Evolutionary conservation across 805 yeast genomes (phyloP).

Genomic region (Myxozyma geophila): DNA sequence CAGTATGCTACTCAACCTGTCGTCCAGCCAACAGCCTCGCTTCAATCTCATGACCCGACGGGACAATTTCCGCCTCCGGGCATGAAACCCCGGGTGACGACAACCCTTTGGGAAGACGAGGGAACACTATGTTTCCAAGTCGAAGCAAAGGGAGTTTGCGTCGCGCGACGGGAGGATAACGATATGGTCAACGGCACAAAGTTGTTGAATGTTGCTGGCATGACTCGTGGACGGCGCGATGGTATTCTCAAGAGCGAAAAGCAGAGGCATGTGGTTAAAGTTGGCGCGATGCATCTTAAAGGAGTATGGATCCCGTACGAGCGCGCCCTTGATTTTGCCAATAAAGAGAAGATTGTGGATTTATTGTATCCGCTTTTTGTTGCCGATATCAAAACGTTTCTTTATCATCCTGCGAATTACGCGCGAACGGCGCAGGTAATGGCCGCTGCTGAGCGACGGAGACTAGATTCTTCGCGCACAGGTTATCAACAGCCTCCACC

Average conservation of each 20-base stretch:
- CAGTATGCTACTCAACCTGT: constrained; percentile 37
- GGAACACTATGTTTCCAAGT: constrained; percentile 84
- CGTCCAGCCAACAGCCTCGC: not conserved
- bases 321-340: constrained; percentile 79
- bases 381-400: constrained; percentile 61
- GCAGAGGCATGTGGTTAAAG: constrained; percentile 78
- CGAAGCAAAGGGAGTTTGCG: constrained; percentile 77
- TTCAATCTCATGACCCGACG: constrained; percentile 34
- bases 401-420: constrained; percentile 45
- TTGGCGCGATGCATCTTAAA: constrained; percentile 85
- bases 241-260: constrained; percentile 83
- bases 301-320: constrained; percentile 93
- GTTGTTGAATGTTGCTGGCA: constrained; percentile 78
- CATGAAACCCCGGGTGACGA: constrained; percentile 62
- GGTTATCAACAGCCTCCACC: not conserved
- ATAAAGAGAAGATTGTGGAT: constrained; percentile 75
- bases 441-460: constrained; percentile 43
- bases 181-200: constrained; percentile 89
- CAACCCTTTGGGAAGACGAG: constrained; percentile 90
- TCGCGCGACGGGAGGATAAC: constrained; percentile 84
- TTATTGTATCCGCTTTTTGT: constrained; percentile 71
- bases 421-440: constrained; percentile 45
- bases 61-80: constrained; percentile 44
- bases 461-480: constrained; percentile 32
- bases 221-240: constrained; percentile 86